Conservation (phyloP, 305 asterid species). For the Fraxinus floribunda region DNA sequence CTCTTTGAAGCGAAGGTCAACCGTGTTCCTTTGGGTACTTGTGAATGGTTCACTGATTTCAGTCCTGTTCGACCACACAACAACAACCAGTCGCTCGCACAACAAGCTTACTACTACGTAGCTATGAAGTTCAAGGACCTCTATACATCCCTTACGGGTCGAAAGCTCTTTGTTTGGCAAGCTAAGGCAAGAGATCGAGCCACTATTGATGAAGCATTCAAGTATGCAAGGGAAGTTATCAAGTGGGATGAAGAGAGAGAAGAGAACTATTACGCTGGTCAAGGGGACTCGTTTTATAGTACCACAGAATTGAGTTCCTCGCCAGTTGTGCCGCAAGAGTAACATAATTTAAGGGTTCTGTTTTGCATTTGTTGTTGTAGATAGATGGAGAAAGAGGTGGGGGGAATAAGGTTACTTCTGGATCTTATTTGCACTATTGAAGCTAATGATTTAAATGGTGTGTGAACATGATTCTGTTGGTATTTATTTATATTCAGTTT, state of each 20-base stretch:
- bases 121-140: slow-evolving; percentile 95
- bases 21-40: slow-evolving; percentile 57
- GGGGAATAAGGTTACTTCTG: background rate
- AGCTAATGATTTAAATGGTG: background rate
- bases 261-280: slow-evolving; percentile 47
- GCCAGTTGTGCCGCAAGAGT: slow-evolving; percentile 46
- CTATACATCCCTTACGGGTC: slow-evolving; percentile 60
- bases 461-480: background rate
- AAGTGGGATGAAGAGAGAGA: slow-evolving; percentile 94
- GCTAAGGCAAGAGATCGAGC: slow-evolving; percentile 70
- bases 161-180: slow-evolving; percentile 88
- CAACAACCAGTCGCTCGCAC: slow-evolving; percentile 78
- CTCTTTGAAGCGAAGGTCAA: slow-evolving; percentile 75
- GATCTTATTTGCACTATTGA: background rate
- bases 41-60: slow-evolving; percentile 84
- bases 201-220: slow-evolving; percentile 82
- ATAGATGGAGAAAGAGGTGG: background rate
- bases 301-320: slow-evolving; percentile 80
- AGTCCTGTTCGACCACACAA: slow-evolving; percentile 64
- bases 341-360: background rate
- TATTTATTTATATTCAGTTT: background rate
- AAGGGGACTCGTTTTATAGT: slow-evolving; percentile 87
- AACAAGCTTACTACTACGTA: slow-evolving; percentile 82
- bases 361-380: background rate
- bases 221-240: slow-evolving; percentile 77